phyloP scores from a whole-genome alignment of 768 basidiomycete genomes.

The Rhodotorula toruloides region DNA sequence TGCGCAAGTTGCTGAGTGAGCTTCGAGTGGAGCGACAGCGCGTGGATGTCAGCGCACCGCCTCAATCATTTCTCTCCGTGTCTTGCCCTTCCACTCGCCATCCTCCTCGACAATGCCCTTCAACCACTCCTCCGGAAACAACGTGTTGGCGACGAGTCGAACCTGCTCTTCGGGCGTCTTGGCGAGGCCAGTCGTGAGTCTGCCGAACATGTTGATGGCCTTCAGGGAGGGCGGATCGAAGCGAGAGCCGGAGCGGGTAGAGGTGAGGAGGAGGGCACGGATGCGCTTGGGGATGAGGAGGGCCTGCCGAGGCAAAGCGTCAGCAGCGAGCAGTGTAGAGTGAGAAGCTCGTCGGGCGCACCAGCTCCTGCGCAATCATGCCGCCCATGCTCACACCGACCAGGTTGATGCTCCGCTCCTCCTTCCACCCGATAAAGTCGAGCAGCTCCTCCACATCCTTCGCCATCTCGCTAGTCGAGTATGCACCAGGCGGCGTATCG shows the following conservation, averaged over 20 bases:
- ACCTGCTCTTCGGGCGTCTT: conserved; percentile 26
- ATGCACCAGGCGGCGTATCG: not conserved
- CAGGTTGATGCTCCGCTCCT: conserved; percentile 8
- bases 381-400: conserved; percentile 39
- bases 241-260: conserved; percentile 24
- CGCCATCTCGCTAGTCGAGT: conserved; percentile 38
- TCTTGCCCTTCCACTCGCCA: conserved; percentile 8
- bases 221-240: conserved; percentile 3
- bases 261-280: conserved; percentile 31
- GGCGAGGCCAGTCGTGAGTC: conserved; percentile 6
- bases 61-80: conserved; percentile 9
- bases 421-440: conserved; percentile 31
- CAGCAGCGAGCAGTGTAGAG: not conserved
- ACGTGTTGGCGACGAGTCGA: conserved; percentile 14
- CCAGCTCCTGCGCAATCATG: conserved; percentile 40
- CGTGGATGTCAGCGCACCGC: conserved; percentile 10
- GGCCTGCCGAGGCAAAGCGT: conserved; percentile 16
- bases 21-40: not conserved
- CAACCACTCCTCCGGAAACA: conserved; percentile 34
- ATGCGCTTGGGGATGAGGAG: conserved; percentile 29
- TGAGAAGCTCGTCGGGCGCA: not conserved
- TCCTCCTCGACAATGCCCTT: conserved; percentile 15
- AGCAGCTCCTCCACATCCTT: conserved; percentile 33
- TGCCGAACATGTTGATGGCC: not conserved
- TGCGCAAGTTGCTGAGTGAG: not conserved